Conservation (phyloP, 306 rosid genomes). For the Inga leiocalycina region DNA sequence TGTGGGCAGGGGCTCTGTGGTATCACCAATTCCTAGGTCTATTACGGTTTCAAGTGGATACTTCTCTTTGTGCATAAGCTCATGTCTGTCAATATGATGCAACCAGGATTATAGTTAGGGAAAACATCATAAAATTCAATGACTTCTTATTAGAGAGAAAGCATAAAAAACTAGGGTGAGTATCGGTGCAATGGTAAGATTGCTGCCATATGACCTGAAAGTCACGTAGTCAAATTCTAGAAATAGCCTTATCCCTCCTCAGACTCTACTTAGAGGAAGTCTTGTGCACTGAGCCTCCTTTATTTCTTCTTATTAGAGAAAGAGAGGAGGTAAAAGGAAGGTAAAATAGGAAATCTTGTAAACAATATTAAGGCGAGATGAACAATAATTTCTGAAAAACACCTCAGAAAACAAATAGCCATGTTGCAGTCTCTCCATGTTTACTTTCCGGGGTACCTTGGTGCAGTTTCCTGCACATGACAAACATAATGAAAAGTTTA, state of each 20-base stretch:
- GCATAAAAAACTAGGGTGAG: no score
- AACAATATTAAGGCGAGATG: not conserved
- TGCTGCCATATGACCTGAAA: no score
- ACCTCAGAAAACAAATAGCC: constrained; percentile 84
- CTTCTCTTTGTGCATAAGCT: constrained; percentile 57
- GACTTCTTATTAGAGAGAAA: not conserved
- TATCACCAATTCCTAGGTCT: constrained; percentile 76
- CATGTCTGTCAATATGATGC: constrained; percentile 60
- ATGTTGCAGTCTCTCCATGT: constrained; percentile 67
- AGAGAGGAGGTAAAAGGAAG: no score
- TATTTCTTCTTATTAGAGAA: no score
- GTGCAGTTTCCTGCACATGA: constrained; percentile 55
- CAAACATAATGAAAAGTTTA: constrained; percentile 20
- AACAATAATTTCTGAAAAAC: constrained; percentile 7
- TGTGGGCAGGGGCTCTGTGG: constrained; percentile 70
- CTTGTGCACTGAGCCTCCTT: no score
- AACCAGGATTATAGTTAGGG: constrained; percentile 16
- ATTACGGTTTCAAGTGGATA: constrained; percentile 63
- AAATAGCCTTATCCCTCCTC: no score
- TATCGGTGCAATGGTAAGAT: no score
- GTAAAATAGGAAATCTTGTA: no score
- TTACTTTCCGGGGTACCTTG: constrained; percentile 62
- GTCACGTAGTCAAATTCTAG: no score
- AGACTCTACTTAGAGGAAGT: no score
- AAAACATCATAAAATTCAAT: constrained; percentile 23